These are phyloP conservation scores for Incumbomyces lentus DNA, from an alignment of 2,329 filamentous ascomycete species.

Conservation along the genomic window DNA sequence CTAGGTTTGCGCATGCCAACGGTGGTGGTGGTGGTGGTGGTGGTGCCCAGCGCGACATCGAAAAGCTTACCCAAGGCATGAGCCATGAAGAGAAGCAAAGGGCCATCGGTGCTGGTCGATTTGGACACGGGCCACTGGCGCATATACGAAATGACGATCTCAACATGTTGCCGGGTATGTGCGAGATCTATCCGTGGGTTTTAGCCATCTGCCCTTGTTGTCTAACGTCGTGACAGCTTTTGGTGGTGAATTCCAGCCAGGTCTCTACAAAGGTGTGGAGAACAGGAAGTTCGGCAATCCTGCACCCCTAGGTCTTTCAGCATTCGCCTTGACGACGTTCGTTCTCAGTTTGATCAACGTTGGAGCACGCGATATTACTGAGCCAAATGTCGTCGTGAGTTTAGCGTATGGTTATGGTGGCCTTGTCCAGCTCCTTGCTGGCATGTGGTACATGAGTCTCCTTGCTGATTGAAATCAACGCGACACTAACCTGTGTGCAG, in stretches of 20 bases:
- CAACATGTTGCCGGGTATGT: slow-evolving; percentile 15
- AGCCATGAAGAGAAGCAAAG: slow-evolving; percentile 35
- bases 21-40: slow-evolving; percentile 4
- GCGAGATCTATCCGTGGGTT: background rate
- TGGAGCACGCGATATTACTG: slow-evolving; percentile 47
- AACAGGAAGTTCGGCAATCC: slow-evolving; percentile 67
- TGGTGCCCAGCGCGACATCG: slow-evolving; percentile 8
- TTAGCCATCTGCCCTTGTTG: background rate
- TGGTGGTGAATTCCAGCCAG: slow-evolving; percentile 64
- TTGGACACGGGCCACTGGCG: slow-evolving; percentile 43
- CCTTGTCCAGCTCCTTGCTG: slow-evolving; percentile 66
- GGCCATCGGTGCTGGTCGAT: slow-evolving; percentile 35
- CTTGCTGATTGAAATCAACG: too few relatives aligned
- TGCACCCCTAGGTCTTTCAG: slow-evolving; percentile 63
- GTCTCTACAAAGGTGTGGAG: slow-evolving; percentile 54
- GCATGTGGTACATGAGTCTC: slow-evolving; percentile 63
- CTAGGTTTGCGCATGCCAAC: slow-evolving; percentile 2
- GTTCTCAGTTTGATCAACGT: slow-evolving; percentile 67
- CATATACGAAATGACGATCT: slow-evolving; percentile 34
- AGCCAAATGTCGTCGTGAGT: slow-evolving; percentile 57
- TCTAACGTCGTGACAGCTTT: slow-evolving; percentile 41
- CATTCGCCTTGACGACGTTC: slow-evolving; percentile 76
- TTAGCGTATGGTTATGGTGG: slow-evolving; percentile 67
- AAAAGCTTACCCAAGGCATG: slow-evolving; percentile 26
- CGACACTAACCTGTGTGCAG: slow-evolving; percentile 30